Base-by-base conservation (phyloP, 371 early-diverging fungal genomes). In the Syncephalastrum racemosum region DNA sequence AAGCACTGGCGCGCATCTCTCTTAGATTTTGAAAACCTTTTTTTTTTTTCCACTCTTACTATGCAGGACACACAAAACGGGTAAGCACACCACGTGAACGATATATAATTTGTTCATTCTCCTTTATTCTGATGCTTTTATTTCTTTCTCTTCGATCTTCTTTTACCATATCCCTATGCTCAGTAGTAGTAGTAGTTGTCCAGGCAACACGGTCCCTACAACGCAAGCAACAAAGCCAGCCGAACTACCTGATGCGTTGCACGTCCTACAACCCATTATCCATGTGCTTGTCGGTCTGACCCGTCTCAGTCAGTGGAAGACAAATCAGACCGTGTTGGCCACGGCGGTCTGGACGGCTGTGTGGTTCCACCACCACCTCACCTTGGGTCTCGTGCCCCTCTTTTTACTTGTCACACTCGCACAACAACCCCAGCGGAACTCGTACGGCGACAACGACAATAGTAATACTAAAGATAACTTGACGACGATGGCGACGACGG, bases 221-320 rank as follows among this genome's bases (percentile, higher is more conserved):
- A 22, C 16, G 13, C 7, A 7, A 16, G 10, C 22, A 2, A 19
- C 46, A 12, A 45, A 45, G 14, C 36, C 52, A 4, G n/a, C 23
- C 36, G 40, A 19, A 52, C 31, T 43, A 42, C 20, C 55, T 10
- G 55, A 56, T n/a, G 45, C 20, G n/a, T 24, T 58, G 7, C 20
- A 23, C 10, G 25, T 46, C 19, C 51, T 50, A 20, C 47, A 42
- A 23, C 52, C 52, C 5, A 20, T 31, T 4, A 58, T 58, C 16
- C 58, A 58, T 23, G 19, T 16, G 4, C 46, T 58, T 12, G 58
- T 43, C 14, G 13, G 42, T 5, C 14, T 58, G 4, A 16, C 46
- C 23, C 58, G 51, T 5, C 14, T 56, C n/a, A 41, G 48, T 25
- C 57, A 45, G 41, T 57, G 58, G 58, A 57, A 57, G 19, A 43